A percentile compares a stretch with the other conserved stretches of the same genome.
Conservation (phyloP, 73 alveolate genomes). For the Paramecium tetraurelia region DNA sequence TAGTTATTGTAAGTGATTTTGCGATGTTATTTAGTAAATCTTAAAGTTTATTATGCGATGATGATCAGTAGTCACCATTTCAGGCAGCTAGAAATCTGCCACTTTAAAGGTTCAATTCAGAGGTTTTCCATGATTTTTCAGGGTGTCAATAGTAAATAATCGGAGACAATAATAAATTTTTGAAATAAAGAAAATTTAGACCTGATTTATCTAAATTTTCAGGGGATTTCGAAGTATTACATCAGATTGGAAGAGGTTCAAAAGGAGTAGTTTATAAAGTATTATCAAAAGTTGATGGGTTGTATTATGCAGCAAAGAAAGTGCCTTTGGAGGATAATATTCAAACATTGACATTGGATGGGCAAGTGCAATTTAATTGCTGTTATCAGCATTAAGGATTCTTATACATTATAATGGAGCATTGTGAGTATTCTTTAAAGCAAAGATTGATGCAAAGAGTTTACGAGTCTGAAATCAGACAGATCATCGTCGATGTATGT, state of each 20-base stretch:
- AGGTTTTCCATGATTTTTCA: background rate
- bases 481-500: background rate
- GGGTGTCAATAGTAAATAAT: background rate
- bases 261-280: constrained; percentile 5
- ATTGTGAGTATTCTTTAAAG: constrained; percentile 14
- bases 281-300: constrained; percentile 4
- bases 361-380: constrained; percentile 12
- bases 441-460: background rate
- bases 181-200: background rate
- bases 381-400: background rate
- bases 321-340: background rate
- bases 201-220: background rate
- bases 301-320: constrained; percentile 5
- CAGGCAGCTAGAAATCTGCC: background rate
- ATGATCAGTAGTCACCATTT: background rate
- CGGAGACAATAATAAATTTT: constrained; percentile 16
- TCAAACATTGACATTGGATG: background rate
- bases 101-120: constrained; percentile 15
- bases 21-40: background rate
- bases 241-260: constrained; percentile 17
- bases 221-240: constrained; percentile 11
- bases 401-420: background rate
- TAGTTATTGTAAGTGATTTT: background rate
- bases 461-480: background rate
- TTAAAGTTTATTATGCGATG: background rate